Conservation (phyloP, 2,329 filamentous ascomycete genomes). For the Acephala macrosclerotiorum region DNA sequence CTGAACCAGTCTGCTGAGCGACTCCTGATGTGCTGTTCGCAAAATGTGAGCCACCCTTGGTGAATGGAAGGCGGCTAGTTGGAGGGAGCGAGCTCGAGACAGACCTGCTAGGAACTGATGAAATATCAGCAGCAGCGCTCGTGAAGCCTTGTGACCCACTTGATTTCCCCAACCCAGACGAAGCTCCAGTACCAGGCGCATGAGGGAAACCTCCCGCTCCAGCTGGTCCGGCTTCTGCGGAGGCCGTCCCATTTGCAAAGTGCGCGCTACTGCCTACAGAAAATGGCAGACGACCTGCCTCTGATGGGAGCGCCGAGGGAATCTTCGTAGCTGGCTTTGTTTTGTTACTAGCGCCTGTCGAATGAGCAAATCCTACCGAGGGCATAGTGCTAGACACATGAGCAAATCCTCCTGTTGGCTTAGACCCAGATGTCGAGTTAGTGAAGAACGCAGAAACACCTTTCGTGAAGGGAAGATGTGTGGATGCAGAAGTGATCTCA, state of each 20-base stretch:
- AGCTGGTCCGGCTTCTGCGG: no score
- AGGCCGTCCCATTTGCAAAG: background rate
- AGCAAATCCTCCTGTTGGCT: background rate
- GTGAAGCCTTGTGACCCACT: no score
- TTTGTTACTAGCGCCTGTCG: background rate
- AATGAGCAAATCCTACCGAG: background rate
- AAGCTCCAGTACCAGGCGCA: no score
- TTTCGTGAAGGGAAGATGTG: constrained; percentile 1
- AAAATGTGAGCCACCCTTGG: no score
- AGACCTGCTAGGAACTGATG: no score
- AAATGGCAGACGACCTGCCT: background rate
- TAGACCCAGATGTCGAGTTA: background rate
- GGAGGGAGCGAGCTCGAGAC: no score
- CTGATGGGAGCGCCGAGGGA: background rate
- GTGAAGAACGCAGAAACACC: constrained; percentile 3
- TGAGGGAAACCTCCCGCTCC: no score
- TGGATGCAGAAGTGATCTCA: background rate
- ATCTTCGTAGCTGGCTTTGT: background rate
- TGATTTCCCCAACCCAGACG: no score
- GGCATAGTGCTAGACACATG: background rate
- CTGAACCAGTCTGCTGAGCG: no score
- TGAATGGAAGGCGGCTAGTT: no score
- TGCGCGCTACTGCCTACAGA: background rate
- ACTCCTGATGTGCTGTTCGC: no score
- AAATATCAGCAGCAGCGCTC: no score